phyloP scores from a whole-genome alignment of 2,329 filamentous ascomycete species.

The Fusarium aywerte region DNA sequence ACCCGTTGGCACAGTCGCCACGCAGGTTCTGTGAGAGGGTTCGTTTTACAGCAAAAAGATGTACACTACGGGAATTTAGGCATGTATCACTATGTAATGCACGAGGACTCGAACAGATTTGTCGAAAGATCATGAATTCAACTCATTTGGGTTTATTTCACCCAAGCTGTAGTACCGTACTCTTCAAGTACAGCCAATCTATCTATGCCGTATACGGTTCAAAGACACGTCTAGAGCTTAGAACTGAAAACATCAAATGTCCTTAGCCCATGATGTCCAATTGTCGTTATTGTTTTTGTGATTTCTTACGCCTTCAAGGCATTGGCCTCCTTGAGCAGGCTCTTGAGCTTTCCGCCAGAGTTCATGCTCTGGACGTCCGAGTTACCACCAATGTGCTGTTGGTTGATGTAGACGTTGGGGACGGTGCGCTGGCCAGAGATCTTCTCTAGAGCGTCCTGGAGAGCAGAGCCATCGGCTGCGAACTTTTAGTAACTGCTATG shows the following conservation, averaged over 20 bases:
- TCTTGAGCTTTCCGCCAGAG: conserved; percentile 53
- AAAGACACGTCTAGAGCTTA: conserved; percentile 36
- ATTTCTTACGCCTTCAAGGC: conserved; percentile 56
- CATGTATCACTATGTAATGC: conserved; percentile 42
- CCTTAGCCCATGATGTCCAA: conserved; percentile 15
- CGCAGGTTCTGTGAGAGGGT: conserved; percentile 69
- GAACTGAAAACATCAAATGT: conserved; percentile 38
- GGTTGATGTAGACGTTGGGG: conserved; percentile 92
- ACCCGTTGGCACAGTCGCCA: conserved; percentile 86
- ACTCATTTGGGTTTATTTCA: conserved; percentile 24
- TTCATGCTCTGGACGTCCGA: conserved; percentile 79
- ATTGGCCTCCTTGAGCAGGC: conserved; percentile 56
- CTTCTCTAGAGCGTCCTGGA: conserved; percentile 85
- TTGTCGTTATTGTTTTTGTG: conserved; percentile 5
- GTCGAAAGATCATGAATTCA: conserved; percentile 29
- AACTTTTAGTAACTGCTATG: conserved; percentile 30
- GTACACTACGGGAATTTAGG: conserved; percentile 35
- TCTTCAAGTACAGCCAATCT: conserved; percentile 10
- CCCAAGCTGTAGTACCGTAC: conserved; percentile 8
- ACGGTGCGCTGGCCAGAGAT: conserved; percentile 88
- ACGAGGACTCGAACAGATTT: conserved; percentile 22
- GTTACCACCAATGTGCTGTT: conserved; percentile 96
- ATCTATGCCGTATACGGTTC: neutral
- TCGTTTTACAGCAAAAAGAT: conserved; percentile 10
- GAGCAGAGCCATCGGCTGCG: conserved; percentile 80